Conservation (phyloP, 352 stramenopile species). For the Pythium angustatum region DNA sequence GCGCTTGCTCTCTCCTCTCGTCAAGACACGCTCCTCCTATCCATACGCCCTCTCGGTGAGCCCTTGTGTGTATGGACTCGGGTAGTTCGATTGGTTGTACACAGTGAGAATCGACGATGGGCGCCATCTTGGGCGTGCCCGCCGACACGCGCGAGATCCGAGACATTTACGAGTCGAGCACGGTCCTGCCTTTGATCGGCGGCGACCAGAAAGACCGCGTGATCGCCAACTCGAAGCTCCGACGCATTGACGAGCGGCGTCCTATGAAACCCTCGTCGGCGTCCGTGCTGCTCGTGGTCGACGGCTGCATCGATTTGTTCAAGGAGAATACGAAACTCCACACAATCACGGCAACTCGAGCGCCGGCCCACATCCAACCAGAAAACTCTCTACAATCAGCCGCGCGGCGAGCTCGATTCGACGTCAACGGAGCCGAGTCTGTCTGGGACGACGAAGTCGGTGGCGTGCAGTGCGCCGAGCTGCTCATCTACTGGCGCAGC, state of each 20-base stretch:
- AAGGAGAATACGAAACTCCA: slow-evolving; percentile 44
- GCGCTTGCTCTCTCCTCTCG: background rate
- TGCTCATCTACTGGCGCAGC: slow-evolving; percentile 63
- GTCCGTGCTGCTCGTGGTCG: slow-evolving; percentile 53
- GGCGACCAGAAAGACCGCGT: slow-evolving; percentile 51
- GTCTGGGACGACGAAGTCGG: slow-evolving; percentile 22
- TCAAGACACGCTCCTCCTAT: background rate
- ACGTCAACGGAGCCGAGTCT: slow-evolving; percentile 23
- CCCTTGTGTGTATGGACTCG: too few species aligned
- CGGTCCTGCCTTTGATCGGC: slow-evolving; percentile 64
- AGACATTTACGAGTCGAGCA: slow-evolving; percentile 55
- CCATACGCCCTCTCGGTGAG: background rate
- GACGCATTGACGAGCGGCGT: slow-evolving; percentile 40
- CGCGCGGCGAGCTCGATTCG: slow-evolving; percentile 15
- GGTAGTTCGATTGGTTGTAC: background rate
- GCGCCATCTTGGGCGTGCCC: slow-evolving; percentile 48
- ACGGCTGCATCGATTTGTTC: slow-evolving; percentile 55
- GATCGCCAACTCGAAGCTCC: slow-evolving; percentile 47
- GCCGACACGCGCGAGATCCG: slow-evolving; percentile 40
- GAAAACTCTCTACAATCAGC: slow-evolving; percentile 20
- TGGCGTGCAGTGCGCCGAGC: slow-evolving; percentile 24
- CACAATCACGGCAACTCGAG: slow-evolving; percentile 37
- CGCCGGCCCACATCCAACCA: slow-evolving; percentile 15
- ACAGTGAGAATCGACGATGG: slow-evolving; percentile 41
- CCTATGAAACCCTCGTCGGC: slow-evolving; percentile 33